Evolutionary conservation across 2,329 filamentous ascomycete species (phyloP), one percentile per base, ranked within the genome.

Genomic region (Aspergillus spinulosporus): DNA sequence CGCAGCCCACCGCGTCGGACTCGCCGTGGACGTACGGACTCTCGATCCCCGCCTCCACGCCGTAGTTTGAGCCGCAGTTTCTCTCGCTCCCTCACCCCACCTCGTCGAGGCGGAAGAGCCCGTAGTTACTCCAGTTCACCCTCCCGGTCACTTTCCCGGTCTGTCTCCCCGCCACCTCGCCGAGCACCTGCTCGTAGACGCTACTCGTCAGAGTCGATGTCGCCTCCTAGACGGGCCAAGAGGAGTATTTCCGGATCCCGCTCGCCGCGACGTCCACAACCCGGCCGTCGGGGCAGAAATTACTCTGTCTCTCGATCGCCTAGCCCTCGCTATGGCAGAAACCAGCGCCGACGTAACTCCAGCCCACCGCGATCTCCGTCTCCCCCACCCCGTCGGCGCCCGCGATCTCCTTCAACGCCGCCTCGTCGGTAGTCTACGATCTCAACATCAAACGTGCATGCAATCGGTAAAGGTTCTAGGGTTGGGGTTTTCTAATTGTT

Each of bases 81-180:
- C 6, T 71, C 69, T 50, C 68, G 68, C n/a, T 74, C 72, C 14
- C 61, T 65, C 49, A 68, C 67, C 15, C 72, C 71, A n/a, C 67
- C 67, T 45, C 64, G 64, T 21, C 64, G 60, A 32, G 60, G 57
- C n/a, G 46, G 66, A 40, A 64, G 66, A 54, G 59, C 53, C 29
- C 66, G 66, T 44, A 72, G 69, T 50, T 68, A 68, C 52, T 70
- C 72, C 5, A 54, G 70, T 52, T 74, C 71, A 2, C 42, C 60
- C 2, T 21, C 21, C 21, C 21, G 21, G 21, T 21, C 21, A 21
- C 21, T 21, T 21, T 72, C 70, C 8, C 67, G 69, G 29, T 73
- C 70, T 12, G 54, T 62, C 21, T 62, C 66, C 5, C 65, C 71
- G 12, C 68, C 65, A 36, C 64, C 63, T 26, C 68, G 66, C 36